Evolutionary conservation across 495 filamentous ascomycete species (phyloP).

Genomic region (Lophiotrema nucula): DNA sequence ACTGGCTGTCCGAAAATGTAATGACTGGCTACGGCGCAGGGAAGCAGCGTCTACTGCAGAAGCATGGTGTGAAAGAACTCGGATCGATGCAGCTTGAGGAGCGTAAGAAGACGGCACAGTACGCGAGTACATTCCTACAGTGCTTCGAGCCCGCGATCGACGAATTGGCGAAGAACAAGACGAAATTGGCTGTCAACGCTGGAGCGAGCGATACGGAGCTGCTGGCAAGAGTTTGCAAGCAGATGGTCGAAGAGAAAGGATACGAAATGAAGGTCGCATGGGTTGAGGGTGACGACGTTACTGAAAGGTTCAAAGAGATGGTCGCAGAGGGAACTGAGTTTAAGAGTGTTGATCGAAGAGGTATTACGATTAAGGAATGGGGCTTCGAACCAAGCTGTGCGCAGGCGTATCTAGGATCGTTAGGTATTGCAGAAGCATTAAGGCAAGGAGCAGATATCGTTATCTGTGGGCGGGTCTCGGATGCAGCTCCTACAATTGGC

Average conservation of each 20-base stretch:
- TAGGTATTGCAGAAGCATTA: conserved; percentile 15
- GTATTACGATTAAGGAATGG: conserved; percentile 7
- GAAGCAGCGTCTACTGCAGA: not conserved
- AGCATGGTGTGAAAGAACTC: not conserved
- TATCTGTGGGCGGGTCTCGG: conserved; percentile 18
- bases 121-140: conserved; percentile 31
- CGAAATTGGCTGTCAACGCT: conserved; percentile 34
- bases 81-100: conserved; percentile 11
- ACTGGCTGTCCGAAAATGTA: conserved; percentile 18
- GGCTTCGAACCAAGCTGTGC: conserved; percentile 7
- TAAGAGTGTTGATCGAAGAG: conserved; percentile 11
- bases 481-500: conserved; percentile 24
- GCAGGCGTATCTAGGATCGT: conserved; percentile 7
- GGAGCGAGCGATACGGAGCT: conserved; percentile 32
- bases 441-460: conserved; percentile 20
- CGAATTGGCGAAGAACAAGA: conserved; percentile 5
- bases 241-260: conserved; percentile 6
- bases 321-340: conserved; percentile 22
- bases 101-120: conserved; percentile 18
- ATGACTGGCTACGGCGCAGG: conserved; percentile 13
- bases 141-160: conserved; percentile 33
- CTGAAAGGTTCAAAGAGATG: conserved; percentile 14
- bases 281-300: conserved; percentile 36
- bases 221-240: conserved; percentile 23
- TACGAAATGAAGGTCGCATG: conserved; percentile 28